Evolutionary conservation across 2,329 filamentous ascomycete genomes (phyloP).

Genomic region (Claviceps capensis): DNA sequence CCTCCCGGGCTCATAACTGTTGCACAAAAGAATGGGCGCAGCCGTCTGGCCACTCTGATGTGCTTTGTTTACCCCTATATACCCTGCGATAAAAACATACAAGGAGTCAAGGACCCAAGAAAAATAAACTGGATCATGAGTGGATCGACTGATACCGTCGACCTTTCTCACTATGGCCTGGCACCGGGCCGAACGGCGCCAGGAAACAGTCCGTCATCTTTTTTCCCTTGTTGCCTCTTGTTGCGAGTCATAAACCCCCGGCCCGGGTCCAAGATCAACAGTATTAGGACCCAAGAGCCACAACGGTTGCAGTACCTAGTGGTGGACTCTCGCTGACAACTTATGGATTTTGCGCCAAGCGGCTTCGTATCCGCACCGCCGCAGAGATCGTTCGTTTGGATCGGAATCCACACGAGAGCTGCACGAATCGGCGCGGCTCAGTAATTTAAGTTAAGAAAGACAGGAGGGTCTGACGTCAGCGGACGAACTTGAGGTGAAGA

Average conservation of each 20-base stretch:
- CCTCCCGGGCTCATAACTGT: no score
- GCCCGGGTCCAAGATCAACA: neutral
- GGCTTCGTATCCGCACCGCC: neutral
- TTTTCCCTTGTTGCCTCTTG: neutral
- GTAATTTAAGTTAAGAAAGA: no score
- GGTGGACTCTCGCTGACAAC: neutral
- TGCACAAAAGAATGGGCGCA: no score
- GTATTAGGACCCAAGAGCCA: neutral
- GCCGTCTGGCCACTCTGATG: no score
- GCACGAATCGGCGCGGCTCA: no score
- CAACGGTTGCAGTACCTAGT: neutral
- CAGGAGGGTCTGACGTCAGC: neutral
- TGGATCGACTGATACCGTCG: neutral
- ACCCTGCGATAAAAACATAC: no score
- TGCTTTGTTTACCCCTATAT: no score
- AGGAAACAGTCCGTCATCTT: neutral
- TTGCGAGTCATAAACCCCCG: neutral
- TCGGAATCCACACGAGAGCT: neutral
- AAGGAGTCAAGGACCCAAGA: neutral
- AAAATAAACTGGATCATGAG: neutral
- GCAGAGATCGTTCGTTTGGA: neutral
- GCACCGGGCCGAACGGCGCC: neutral
- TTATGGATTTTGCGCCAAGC: neutral
- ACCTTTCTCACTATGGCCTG: neutral
- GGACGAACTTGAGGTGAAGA: neutral